Evolutionary conservation across 495 filamentous ascomycete genomes (phyloP), one percentile per base, ranked within the genome.

Genomic region (Xylona heveae): DNA sequence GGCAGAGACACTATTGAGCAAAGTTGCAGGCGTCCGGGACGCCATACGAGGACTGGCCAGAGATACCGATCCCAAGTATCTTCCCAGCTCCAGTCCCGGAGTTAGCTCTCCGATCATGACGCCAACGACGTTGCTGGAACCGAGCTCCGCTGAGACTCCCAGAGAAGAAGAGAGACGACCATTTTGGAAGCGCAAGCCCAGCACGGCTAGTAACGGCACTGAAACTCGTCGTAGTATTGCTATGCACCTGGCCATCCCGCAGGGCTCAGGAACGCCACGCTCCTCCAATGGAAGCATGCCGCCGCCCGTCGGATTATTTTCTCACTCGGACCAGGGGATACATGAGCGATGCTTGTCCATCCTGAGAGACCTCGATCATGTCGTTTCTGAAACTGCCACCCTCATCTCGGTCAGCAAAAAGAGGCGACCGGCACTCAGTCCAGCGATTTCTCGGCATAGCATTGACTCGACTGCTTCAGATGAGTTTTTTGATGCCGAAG

Each of bases 141-240:
- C 40, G 23, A 44, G 20, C 34, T 22, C 30, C 19, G 31, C 42
- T 6, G 36, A 42, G 13, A 20, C 15, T n/a, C 30, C 30, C 27
- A 7, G 36, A 33, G 58, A 57, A 13, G 43, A 47, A 4, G 61
- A 60, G 22, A 57, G 55, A 20, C 45, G 67, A 27, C 56, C 73
- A 1, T 94, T 97, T 42, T 97, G 88, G 88, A 92, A 83, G 48
- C 74, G 88, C 34, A 93, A 88, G 52, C 52, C 69, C 6, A 88
- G 64, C 37, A 57, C 40, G 39, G n/a, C n/a, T n/a, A n/a, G n/a
- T n/a, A 41, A 50, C 21, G 16, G 53, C 45, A 37, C 50, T 47
- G 3, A 40, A 23, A 42, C 49, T 17, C 40, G 61, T 28, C 50
- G 60, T 30, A 49, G 57, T 12, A 49, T 57, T 3, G 55, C 59